Evolutionary conservation across 352 stramenopile genomes (phyloP), one percentile per base, ranked within the genome.

Genomic region (Phytophthora rubi): DNA sequence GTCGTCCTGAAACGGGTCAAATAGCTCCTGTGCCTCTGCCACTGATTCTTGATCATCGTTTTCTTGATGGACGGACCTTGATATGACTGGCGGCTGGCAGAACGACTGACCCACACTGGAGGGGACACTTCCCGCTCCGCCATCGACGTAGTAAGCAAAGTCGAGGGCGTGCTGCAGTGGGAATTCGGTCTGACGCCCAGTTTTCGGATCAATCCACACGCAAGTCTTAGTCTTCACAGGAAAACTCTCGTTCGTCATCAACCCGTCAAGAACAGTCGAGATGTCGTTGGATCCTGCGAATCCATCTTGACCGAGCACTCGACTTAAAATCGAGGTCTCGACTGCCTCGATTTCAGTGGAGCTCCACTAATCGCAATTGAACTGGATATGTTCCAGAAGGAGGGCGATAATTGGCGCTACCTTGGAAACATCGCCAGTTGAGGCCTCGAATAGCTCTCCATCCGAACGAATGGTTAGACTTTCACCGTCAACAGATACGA

Each of bases 1-100:
- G 28, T 61, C 54, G 15, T 61, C 54, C 1, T 5, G 10, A 15
- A 61, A 61, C 13, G 37, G 54, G 15, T 53, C 54, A 9, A 61
- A 61, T 5, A 61, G 21, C 18, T 37, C 39, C 5, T 53, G 28
- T 6, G 16, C 54, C 2, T 61, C 54, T 4, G 39, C 6, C 23
- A 18, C 39, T 6, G 39, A 47, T 39, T 7, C 33, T 10, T 39
- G 33, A 28, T 28, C 26, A 28, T 28, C 26, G 26, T 28, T 28
- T 28, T 28, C 26, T 28, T 47, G 39, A 18, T 47, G 2, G 12
- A 12, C 39, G 0, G 39, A 15, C 6, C 30, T 7, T 18, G 44
- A 47, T 18, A 12, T 5, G 13, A 16, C 5, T 53, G 37, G 18
- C 1, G 54, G 35, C 8, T 7, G 18, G n/a, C 54, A 61, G 28